Base-by-base conservation (phyloP, 179 eudicot species). In the Patellifolia procumbens region DNA sequence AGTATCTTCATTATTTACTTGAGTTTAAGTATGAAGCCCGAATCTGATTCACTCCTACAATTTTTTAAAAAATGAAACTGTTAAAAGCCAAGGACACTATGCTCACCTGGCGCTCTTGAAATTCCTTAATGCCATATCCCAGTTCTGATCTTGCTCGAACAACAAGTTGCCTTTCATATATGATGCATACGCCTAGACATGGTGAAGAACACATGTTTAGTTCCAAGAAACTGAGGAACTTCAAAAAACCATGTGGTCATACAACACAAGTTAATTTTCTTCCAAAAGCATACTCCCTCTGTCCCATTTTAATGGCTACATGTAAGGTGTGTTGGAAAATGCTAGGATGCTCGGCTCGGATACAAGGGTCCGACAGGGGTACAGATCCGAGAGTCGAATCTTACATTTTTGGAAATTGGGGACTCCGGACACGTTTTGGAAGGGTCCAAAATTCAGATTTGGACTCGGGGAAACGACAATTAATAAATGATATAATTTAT, bases 31-130 rank as follows among this genome's bases (percentile, higher is more conserved):
- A 1, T 10, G 11, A 12, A 20, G 31, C 51, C 35, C 32, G 24
- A 20, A 60, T 34, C 49, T 34, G 24, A 26, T 20, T 28, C 6
- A 19, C 31, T 46, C 69, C 1, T 34, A 45, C 22, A 59, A 35
- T 61, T 7, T 28, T 15, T 15, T 37, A 22, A 39, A 55, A 32
- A 28, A 62, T 48, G 70, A 78, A 58, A 46, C 31, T 24, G 76
- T 42, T 46, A 59, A 43, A 29, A 42, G 20, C 63, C 32, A 49
- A 64, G 61, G 37, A 69, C 49, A 72, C 46, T 46, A 37, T 22
- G 61, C 42, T 73, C 77, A 93, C 98, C 98, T 92, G 68, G 98
- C 94, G 83, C 92, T 94, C 85, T 92, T 94, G 84, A 92, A 94
- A 78, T 88, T 84, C 88, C 91, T 87, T n/a, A 94, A 77, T 0